phyloP scores from a whole-genome alignment of 2,329 filamentous ascomycete genomes.

The Sarocladium strictum region DNA sequence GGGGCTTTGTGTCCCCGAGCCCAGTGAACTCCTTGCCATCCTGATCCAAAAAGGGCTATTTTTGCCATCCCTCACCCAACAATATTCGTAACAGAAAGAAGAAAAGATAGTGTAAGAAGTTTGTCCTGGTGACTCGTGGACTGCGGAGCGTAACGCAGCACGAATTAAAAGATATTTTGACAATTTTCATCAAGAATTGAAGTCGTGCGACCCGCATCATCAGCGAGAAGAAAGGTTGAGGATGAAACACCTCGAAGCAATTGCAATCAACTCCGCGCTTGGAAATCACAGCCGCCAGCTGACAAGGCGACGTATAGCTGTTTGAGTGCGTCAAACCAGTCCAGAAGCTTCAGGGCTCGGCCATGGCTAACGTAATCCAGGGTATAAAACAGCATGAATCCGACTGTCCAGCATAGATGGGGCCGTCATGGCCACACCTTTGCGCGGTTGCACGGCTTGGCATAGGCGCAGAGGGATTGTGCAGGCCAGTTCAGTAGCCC shows the following conservation, averaged over 20 bases:
- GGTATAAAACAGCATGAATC: too few species aligned
- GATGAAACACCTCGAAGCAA: neutral
- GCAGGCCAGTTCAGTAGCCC: slow-evolving; percentile 35
- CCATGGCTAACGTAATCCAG: too few species aligned
- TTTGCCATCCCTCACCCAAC: neutral
- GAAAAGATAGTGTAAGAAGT: neutral
- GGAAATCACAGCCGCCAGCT: neutral
- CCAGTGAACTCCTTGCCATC: slow-evolving; percentile 4
- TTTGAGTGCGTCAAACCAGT: too few species aligned
- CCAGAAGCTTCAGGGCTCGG: too few species aligned
- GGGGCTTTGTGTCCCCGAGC: neutral
- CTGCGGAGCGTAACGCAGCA: neutral
- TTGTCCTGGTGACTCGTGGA: neutral
- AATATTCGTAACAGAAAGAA: slow-evolving; percentile 4
- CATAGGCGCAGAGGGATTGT: too few species aligned
- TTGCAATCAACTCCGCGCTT: neutral
- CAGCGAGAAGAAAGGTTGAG: neutral
- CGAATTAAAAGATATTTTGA: slow-evolving; percentile 7
- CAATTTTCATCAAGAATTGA: neutral
- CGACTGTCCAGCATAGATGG: too few species aligned
- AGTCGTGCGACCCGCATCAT: neutral
- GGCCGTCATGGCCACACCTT: too few species aligned
- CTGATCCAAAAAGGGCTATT: neutral
- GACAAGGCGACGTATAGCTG: neutral
- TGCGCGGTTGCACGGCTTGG: too few species aligned